Evolutionary conservation across 805 yeast genomes (phyloP).

Genomic region (Yamadazyma philogaea): DNA sequence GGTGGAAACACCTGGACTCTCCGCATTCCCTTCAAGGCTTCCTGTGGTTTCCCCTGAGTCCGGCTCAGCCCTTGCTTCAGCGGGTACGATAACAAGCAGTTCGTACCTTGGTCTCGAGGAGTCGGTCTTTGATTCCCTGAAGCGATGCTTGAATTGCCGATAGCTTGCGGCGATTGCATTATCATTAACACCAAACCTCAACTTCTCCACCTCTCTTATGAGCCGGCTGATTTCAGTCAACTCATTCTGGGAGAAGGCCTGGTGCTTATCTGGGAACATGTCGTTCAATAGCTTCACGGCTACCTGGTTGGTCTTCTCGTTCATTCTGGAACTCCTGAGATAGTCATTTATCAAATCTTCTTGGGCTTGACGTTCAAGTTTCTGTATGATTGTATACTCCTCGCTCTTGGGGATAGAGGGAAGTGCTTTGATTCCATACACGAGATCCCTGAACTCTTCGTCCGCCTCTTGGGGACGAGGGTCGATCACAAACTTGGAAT

Average conservation of each 20-base stretch:
- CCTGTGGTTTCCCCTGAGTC: too few species aligned
- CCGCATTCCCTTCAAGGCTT: too few species aligned
- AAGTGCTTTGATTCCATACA: not conserved
- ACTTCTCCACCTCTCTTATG: slow-evolving; percentile 4
- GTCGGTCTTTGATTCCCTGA: not conserved
- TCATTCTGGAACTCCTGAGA: not conserved
- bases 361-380: not conserved
- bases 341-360: not conserved
- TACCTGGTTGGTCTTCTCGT: not conserved
- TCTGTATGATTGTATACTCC: not conserved
- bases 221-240: slow-evolving; percentile 2
- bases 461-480: not conserved
- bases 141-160: not conserved
- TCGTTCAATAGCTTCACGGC: not conserved
- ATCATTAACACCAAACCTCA: not conserved
- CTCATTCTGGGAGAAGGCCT: slow-evolving; percentile 2
- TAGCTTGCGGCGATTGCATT: not conserved
- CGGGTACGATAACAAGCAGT: not conserved
- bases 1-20: too few species aligned
- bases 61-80: not conserved
- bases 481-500: not conserved
- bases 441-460: not conserved
- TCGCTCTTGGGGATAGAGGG: not conserved
- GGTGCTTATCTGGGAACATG: not conserved
- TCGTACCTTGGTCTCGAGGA: not conserved